These are phyloP conservation scores for Gaeumannomyces sp. DNA, from an alignment of 2,329 filamentous ascomycete species.

Conservation along the genomic window DNA sequence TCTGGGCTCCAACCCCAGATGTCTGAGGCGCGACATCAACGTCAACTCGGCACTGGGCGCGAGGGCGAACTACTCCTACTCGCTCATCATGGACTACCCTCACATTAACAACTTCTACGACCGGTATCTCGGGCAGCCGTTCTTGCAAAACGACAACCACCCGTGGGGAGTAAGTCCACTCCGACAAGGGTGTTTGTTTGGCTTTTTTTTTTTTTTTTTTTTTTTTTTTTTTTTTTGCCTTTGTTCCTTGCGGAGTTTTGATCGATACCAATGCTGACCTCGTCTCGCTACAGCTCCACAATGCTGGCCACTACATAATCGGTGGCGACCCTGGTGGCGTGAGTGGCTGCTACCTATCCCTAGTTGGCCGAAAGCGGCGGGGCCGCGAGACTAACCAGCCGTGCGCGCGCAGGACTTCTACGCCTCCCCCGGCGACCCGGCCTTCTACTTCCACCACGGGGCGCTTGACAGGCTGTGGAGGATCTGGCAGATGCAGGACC, in stretches of 20 bases:
- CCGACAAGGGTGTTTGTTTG: not conserved
- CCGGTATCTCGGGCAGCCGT: constrained; percentile 15
- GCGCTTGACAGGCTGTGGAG: constrained; percentile 33
- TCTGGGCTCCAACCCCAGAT: constrained; percentile 36
- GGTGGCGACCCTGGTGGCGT: constrained; percentile 10
- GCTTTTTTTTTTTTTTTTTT: constrained; percentile 5
- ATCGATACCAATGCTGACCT: not conserved
- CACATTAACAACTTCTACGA: constrained; percentile 16
- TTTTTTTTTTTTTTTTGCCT: not conserved
- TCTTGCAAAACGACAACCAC: constrained; percentile 13
- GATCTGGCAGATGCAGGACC: constrained; percentile 36
- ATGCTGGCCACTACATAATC: constrained; percentile 9
- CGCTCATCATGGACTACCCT: constrained; percentile 13
- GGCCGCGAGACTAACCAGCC: not conserved
- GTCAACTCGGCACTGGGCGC: constrained; percentile 19
- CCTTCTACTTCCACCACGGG: constrained; percentile 35
- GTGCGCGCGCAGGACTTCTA: constrained; percentile 10
- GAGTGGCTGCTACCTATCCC: not conserved
- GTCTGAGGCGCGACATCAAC: constrained; percentile 32
- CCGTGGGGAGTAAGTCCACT: constrained; percentile 14
- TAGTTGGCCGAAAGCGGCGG: too few species aligned
- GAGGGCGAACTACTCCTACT: constrained; percentile 19
- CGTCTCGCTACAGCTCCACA: constrained; percentile 6
- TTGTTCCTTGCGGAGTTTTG: not conserved
- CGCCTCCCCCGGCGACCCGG: constrained; percentile 31